Percentiles rank a stretch among this genome's conserved stretches.
These are phyloP conservation scores for Rhododendron griersonianum DNA, from an alignment of 148 eudicot species.

Conservation along the genomic window DNA sequence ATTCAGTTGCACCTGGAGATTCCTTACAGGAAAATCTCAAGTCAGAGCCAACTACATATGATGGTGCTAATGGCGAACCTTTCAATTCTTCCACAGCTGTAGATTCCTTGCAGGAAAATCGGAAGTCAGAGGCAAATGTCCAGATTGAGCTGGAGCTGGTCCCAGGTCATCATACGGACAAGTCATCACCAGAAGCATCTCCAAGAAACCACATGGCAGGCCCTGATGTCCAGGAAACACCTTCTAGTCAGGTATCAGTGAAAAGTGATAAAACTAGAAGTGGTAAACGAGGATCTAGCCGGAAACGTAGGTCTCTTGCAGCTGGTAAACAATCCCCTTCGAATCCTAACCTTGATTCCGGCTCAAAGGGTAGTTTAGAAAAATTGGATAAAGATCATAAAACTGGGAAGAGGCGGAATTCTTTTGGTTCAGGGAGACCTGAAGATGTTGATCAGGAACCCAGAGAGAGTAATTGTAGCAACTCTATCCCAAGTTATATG, in stretches of 20 bases:
- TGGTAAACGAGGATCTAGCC: conserved; percentile 43
- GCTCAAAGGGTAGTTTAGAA: conserved; percentile 55
- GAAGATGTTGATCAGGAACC: conserved; percentile 75
- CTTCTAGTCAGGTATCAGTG: conserved; percentile 67
- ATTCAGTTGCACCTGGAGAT: background rate
- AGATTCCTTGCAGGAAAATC: conserved; percentile 28
- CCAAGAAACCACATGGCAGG: conserved; percentile 52
- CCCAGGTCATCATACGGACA: conserved; percentile 24
- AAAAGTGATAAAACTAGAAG: conserved; percentile 49
- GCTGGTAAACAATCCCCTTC: conserved; percentile 47
- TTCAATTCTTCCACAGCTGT: conserved; percentile 9
- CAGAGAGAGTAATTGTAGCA: conserved; percentile 61
- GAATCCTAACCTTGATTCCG: conserved; percentile 43
- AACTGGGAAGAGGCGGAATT: conserved; percentile 64
- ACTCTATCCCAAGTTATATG: conserved; percentile 83
- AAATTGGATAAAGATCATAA: conserved; percentile 54
- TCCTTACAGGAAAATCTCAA: background rate
- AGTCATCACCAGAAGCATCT: conserved; percentile 57
- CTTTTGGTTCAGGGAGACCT: conserved; percentile 64
- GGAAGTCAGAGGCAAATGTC: conserved; percentile 26
- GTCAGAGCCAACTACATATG: background rate
- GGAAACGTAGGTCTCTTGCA: conserved; percentile 49
- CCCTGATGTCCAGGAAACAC: conserved; percentile 67
- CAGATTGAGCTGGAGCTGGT: conserved; percentile 23
- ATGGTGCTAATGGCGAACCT: conserved; percentile 16